Evolutionary conservation across 345 rosid genomes (phyloP).

Genomic region (Camelina laxa): DNA sequence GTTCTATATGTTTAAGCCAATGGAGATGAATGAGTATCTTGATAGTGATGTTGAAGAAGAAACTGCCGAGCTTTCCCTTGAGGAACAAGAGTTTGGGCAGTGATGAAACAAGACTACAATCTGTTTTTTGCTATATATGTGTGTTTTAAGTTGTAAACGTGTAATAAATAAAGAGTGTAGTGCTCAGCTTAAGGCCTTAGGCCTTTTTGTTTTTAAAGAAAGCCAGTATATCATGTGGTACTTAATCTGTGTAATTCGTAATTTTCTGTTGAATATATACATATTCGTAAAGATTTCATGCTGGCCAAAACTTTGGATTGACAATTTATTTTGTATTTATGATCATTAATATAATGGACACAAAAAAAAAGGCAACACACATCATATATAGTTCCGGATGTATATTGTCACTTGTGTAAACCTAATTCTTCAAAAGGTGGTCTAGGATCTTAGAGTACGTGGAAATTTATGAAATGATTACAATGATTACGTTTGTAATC

Average conservation of each 20-base stretch:
- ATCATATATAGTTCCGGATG: background rate
- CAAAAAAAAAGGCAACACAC: background rate
- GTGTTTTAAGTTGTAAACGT: background rate
- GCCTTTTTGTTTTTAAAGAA: background rate
- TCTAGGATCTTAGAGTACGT: constrained; percentile 17
- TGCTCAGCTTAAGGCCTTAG: no score
- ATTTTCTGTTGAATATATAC: background rate
- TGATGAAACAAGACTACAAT: constrained; percentile 65
- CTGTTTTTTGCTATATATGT: constrained; percentile 23
- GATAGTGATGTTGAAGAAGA: constrained; percentile 72
- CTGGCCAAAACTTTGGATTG: background rate
- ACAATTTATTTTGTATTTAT: background rate
- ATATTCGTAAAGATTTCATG: background rate
- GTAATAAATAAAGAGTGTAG: background rate
- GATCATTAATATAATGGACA: background rate
- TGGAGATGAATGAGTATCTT: constrained; percentile 73
- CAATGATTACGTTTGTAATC: constrained; percentile 21
- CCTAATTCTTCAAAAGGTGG: background rate
- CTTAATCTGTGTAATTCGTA: background rate
- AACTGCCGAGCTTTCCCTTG: constrained; percentile 48
- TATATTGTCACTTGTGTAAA: background rate
- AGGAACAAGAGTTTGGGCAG: constrained; percentile 53
- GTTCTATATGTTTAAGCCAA: constrained; percentile 83
- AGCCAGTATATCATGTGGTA: background rate
- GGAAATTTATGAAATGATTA: constrained; percentile 27